phyloP scores from a whole-genome alignment of 306 rosid genomes.

The Glycine latifolia region DNA sequence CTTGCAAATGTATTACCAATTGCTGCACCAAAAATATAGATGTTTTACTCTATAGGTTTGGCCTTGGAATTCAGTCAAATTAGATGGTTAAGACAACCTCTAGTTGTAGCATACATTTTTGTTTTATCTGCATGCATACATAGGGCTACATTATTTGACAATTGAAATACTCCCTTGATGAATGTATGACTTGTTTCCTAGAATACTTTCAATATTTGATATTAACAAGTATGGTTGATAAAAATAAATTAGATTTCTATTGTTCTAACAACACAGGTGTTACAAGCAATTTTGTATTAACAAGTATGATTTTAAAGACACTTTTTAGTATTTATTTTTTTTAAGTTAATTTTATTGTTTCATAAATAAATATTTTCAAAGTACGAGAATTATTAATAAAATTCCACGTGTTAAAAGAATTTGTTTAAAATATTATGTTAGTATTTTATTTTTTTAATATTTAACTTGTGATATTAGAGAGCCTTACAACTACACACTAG shows the following conservation, averaged over 20 bases:
- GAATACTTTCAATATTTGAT: background rate
- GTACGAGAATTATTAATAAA: too few relatives aligned
- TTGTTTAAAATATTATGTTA: too few relatives aligned
- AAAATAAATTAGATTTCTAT: background rate
- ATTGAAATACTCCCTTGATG: slow-evolving; percentile 21
- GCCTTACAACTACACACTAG: too few relatives aligned
- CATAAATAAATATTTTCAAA: too few relatives aligned
- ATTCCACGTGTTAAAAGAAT: too few relatives aligned
- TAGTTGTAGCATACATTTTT: slow-evolving; percentile 16
- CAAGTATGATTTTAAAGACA: too few relatives aligned
- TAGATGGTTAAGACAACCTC: slow-evolving; percentile 26
- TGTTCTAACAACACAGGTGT: too few relatives aligned
- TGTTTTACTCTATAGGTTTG: slow-evolving; percentile 10
- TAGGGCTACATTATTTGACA: slow-evolving; percentile 29
- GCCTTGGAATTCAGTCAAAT: slow-evolving; percentile 23
- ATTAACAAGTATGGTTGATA: background rate
- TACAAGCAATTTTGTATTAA: too few relatives aligned
- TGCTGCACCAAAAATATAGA: slow-evolving; percentile 5
- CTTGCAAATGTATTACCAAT: background rate
- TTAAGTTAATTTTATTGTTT: too few relatives aligned
- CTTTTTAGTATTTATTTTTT: too few relatives aligned
- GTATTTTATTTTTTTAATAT: too few relatives aligned
- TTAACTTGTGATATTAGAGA: too few relatives aligned
- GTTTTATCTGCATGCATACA: slow-evolving; percentile 21
- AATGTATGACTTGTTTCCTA: slow-evolving; percentile 15